Evolutionary conservation across 192 early-diverging fungal genomes (phyloP).

Genomic region (Lobosporangium transversale): DNA sequence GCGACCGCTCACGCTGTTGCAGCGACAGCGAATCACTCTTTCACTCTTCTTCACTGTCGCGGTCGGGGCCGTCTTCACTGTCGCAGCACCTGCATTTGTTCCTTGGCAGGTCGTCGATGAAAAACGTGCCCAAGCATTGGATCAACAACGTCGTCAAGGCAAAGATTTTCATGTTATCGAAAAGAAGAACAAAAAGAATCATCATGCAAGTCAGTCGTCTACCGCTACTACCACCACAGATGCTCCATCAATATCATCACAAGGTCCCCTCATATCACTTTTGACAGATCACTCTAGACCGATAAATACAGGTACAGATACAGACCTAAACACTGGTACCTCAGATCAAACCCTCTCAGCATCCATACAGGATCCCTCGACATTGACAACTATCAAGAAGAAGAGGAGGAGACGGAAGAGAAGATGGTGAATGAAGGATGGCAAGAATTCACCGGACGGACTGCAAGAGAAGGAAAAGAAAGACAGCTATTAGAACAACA

Average conservation of each 20-base stretch:
- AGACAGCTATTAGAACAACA: conserved; percentile 16
- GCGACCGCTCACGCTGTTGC: conserved; percentile 56
- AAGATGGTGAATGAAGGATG: conserved; percentile 51
- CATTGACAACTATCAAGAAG: too few species aligned
- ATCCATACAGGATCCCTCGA: too few species aligned
- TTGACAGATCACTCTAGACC: conserved; percentile 33
- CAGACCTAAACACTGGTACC: background rate
- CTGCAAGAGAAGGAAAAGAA: conserved; percentile 44
- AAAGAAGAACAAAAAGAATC: too few species aligned
- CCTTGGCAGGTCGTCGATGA: conserved; percentile 65
- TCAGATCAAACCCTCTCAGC: background rate
- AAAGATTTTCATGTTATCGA: conserved; percentile 46
- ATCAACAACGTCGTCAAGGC: conserved; percentile 47
- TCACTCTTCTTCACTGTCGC: conserved; percentile 63
- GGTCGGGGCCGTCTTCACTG: conserved; percentile 60
- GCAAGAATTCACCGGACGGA: conserved; percentile 50
- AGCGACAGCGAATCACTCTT: conserved; percentile 60
- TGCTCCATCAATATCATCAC: conserved; percentile 37
- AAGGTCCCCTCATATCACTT: conserved; percentile 28
- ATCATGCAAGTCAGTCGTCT: background rate
- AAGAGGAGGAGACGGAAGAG: conserved; percentile 47
- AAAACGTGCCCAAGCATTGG: conserved; percentile 50
- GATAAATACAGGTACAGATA: background rate
- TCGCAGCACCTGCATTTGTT: conserved; percentile 61
- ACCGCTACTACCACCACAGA: background rate